phyloP scores from a whole-genome alignment of 192 early-diverging fungal genomes.

The Podochytrium sp. region DNA sequence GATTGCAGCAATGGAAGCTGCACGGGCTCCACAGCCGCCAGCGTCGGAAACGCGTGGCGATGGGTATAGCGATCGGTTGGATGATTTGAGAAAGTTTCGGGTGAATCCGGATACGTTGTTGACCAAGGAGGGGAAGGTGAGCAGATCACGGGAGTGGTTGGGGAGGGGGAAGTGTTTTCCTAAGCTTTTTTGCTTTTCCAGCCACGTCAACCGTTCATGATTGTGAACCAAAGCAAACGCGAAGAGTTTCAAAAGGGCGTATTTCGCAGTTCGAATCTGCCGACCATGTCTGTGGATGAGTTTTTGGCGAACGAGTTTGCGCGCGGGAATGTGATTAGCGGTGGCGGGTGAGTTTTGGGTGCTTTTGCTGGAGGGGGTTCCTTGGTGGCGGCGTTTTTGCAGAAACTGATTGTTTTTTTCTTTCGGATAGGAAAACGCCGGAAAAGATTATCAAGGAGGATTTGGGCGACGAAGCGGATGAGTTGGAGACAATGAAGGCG shows the following conservation, averaged over 20 bases:
- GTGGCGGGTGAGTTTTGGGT: conserved; percentile 68
- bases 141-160: too few relatives aligned
- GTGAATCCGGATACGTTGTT: conserved; percentile 14
- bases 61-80: conserved; percentile 30
- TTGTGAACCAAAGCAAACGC: conserved; percentile 63
- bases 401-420: neutral
- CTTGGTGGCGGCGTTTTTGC: neutral
- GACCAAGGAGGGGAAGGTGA: conserved; percentile 25
- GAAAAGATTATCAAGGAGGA: conserved; percentile 75
- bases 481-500: conserved; percentile 85
- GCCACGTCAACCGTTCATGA: conserved; percentile 83
- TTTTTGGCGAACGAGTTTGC: conserved; percentile 85
- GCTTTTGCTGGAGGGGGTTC: neutral
- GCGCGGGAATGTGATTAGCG: conserved; percentile 85
- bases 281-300: conserved; percentile 97
- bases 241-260: conserved; percentile 77
- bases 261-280: conserved; percentile 83
- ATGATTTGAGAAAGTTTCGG: conserved; percentile 16
- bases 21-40: neutral
- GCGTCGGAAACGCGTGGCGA: conserved; percentile 24
- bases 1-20: conserved; percentile 61
- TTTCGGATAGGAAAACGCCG: conserved; percentile 59
- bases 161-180: too few relatives aligned
- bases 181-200: conserved; percentile 19
- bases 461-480: conserved; percentile 75